Conservation (phyloP, 2,329 filamentous ascomycete species). For the Claviceps sp. region DNA sequence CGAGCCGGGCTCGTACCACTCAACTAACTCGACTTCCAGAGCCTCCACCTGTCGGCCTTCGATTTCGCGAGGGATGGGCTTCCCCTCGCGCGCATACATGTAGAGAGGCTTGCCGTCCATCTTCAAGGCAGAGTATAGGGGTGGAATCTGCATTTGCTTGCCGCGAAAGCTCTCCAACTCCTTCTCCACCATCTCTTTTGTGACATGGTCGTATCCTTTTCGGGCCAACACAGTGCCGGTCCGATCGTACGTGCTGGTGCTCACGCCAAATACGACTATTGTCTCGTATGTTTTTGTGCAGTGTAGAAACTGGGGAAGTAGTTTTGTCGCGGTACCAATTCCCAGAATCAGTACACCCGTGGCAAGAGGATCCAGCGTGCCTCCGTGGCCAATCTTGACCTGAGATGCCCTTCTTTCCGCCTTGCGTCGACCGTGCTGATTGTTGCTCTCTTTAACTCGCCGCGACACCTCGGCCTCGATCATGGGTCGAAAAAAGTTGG, state of each 20-base stretch:
- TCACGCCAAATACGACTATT: conserved; percentile 77
- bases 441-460: conserved; percentile 41
- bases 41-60: conserved; percentile 69
- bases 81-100: conserved; percentile 87
- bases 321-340: conserved; percentile 77
- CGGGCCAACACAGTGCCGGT: conserved; percentile 70
- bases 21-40: conserved; percentile 61
- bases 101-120: conserved; percentile 91
- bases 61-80: conserved; percentile 74
- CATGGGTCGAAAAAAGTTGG: conserved; percentile 65
- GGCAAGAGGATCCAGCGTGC: conserved; percentile 86
- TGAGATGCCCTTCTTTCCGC: conserved; percentile 46
- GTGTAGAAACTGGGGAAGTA: conserved; percentile 60
- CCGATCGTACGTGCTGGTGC: conserved; percentile 84
- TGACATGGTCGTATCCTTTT: conserved; percentile 68
- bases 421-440: conserved; percentile 45
- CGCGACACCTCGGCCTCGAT: conserved; percentile 48
- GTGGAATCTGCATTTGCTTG: conserved; percentile 77
- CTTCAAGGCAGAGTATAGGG: conserved; percentile 83
- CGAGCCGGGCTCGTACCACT: conserved; percentile 72
- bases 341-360: conserved; percentile 87
- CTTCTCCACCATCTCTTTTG: conserved; percentile 62
- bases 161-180: conserved; percentile 65
- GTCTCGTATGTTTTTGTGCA: conserved; percentile 94
- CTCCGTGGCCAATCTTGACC: conserved; percentile 92